A percentile compares a stretch with the other conserved stretches of the same genome.
phyloP scores from a whole-genome alignment of 2,329 filamentous ascomycete genomes.

The Fusarium sacchari region DNA sequence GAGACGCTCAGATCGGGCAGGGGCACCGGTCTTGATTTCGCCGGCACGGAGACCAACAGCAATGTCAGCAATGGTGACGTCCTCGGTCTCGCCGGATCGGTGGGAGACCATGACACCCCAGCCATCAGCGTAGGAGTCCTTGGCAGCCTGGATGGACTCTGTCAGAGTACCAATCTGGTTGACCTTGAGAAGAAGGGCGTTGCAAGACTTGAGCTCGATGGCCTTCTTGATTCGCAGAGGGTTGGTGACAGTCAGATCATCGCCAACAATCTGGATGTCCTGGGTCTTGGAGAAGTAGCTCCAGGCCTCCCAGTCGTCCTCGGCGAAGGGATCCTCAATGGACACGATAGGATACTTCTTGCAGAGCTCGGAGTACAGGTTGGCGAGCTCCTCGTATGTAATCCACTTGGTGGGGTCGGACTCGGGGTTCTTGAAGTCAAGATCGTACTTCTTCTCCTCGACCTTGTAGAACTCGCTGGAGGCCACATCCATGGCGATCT shows the following conservation, averaged over 20 bases:
- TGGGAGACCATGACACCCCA: conserved; percentile 99
- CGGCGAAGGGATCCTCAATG: conserved; percentile 99
- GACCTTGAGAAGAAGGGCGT: conserved; percentile 97
- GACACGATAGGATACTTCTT: conserved; percentile 98
- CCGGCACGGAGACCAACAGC: conserved; percentile 95
- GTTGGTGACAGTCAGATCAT: conserved; percentile 99
- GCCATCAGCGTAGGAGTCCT: conserved; percentile 93
- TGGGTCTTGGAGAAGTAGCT: conserved; percentile 99
- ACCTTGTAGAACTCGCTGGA: conserved; percentile 99
- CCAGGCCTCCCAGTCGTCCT: conserved; percentile 99
- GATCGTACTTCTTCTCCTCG: conserved; percentile 98
- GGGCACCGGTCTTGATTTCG: conserved; percentile 99
- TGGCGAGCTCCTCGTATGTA: conserved; percentile 96
- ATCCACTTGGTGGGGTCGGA: conserved; percentile 97
- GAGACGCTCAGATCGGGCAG: conserved; percentile 94
- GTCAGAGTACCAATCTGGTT: conserved; percentile 99
- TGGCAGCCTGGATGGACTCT: conserved; percentile 98
- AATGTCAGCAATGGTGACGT: conserved; percentile 98
- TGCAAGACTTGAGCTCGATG: conserved; percentile 98
- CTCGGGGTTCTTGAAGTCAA: conserved; percentile 99
- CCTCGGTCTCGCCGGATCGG: conserved; percentile 98
- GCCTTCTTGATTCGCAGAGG: conserved; percentile 99
- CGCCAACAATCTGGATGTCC: conserved; percentile 97
- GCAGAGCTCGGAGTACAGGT: conserved; percentile 85
- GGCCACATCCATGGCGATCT: conserved; percentile 99